Evolutionary conservation across 345 rosid genomes (phyloP), one percentile per base, ranked within the genome.

Genomic region (Ailanthus altissimus): DNA sequence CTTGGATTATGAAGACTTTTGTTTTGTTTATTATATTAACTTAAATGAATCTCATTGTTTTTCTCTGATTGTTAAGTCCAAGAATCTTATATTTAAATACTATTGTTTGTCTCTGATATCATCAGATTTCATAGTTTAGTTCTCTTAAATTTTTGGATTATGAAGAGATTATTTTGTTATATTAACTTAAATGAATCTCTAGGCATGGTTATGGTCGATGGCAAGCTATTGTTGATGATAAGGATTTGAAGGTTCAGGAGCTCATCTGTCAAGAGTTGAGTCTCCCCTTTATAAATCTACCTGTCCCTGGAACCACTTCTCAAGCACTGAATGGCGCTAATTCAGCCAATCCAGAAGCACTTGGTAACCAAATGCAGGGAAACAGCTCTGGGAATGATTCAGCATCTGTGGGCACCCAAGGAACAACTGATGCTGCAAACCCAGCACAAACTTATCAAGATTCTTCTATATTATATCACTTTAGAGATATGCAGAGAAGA

Each of bases 181-280:
- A 26, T 15, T 61, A 26, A 50, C 26, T 36, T 77, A 13, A 67
- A 70, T 77, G 72, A 60, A 61, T 80, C 74, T 67, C 67, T 67
- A 97, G 99, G 92, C 99, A 97, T 84, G 99, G 99, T 50, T 97
- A 94, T 61, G 99, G 99, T 83, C 89, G 98, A 84, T 94, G 99
- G 99, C 99, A 94, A 88, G 97, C 98, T 46, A 94, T 97, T 78
- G 92, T 92, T 78, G 98, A 97, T 84, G 98, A 97, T 83, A 94
- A 88, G 85, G 99, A 89, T 78, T 80, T 92, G 90, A 88, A 81
- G 85, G 81, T 97, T 75, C 98, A 89, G 82, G 97, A 94, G 79
- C 76, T 91, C 79, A 92, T 97, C 75, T 92, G 97, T 85, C 92
- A 90, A 82, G 99, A 94, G 81, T 63, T 97, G 84, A 92, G 88